Evolutionary conservation across 768 basidiomycete species (phyloP), one percentile per base, ranked within the genome.

Genomic region (Hericium alpestre): DNA sequence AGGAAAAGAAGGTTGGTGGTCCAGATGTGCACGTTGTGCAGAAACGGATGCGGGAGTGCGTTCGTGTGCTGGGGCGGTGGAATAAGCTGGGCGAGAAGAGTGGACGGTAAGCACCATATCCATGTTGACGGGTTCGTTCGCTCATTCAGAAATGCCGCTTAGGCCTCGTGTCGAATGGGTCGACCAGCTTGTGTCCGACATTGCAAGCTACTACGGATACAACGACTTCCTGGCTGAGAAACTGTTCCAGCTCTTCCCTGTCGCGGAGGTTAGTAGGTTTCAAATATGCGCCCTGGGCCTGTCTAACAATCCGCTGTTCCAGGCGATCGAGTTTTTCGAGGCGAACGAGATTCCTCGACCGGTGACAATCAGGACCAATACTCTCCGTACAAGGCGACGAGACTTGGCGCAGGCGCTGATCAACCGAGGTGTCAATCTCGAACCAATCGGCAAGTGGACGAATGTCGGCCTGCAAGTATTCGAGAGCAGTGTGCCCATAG

Each of bases 401-500:
- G 96, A 98, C 69, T 82, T 99, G 58, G 95, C 92, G 1, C 95
- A 98, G 71, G 79, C 85, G 0, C 77, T 99, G 38, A 85, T 98
- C 64, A 96, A 96, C 69, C 83, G 96, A 51, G 96, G 96, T 38
- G 96, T 98, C 59, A 96, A 91, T 66, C 80, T 99, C 55, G 95
- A 98, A 68, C 94, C 96, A 20, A 94, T 99, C 62, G 96, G 95
- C 32, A 98, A 98, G 73, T 98, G 96, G 96, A 91, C 91, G 27
- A 98, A 97, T 66, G 94, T 97, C 60, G 96, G 96, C 15, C 78
- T 99, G n/a, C 96, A 98, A 70, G 88, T 99, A 3, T 98, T 98
- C 68, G 95, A 97, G 73, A 91, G 89, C 61, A 85, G 81, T 59
- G 93, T 99, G 1, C 96, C 96, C 0, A 91, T 99, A 60, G 85